Percentiles rank a stretch among this genome's conserved stretches.
These are phyloP conservation scores for Erodium chrysanthum DNA, from an alignment of 441 rosid species.

Conservation along the genomic window DNA sequence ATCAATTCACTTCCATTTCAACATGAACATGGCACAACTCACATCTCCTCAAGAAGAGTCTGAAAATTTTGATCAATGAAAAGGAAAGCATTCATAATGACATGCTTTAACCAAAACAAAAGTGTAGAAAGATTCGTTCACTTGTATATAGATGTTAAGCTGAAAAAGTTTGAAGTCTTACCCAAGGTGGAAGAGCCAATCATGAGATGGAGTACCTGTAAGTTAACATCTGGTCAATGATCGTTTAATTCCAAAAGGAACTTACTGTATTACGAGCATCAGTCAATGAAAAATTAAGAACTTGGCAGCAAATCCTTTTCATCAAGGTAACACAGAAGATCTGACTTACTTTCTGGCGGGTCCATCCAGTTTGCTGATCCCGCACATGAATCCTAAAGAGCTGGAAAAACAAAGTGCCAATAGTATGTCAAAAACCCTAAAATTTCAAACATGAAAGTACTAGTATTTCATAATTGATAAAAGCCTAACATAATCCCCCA, in stretches of 20 bases:
- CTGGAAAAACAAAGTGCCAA: conserved; percentile 28
- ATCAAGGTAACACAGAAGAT: background rate
- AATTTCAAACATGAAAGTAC: conserved; percentile 17
- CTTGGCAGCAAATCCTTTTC: background rate
- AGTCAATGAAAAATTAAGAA: background rate
- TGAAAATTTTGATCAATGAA: too few species aligned
- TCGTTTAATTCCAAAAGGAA: background rate
- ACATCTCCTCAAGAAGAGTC: too few species aligned
- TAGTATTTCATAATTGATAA: background rate
- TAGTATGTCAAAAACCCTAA: conserved; percentile 12
- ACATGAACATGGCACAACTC: too few species aligned
- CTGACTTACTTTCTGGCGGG: conserved; percentile 50
- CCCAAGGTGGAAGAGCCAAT: conserved; percentile 52
- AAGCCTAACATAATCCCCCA: background rate
- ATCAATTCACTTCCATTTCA: too few species aligned
- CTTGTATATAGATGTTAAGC: background rate
- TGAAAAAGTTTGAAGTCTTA: conserved; percentile 17
- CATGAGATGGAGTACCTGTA: conserved; percentile 51
- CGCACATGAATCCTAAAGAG: conserved; percentile 42
- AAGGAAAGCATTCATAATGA: too few species aligned
- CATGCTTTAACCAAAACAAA: too few species aligned
- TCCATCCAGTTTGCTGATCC: conserved; percentile 46
- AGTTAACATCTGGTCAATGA: background rate
- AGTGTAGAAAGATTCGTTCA: background rate
- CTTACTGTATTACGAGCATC: background rate